Evolutionary conservation across 163 green algal species (phyloP), one percentile per base, ranked within the genome.

Genomic region (Scenedesmus sp.): DNA sequence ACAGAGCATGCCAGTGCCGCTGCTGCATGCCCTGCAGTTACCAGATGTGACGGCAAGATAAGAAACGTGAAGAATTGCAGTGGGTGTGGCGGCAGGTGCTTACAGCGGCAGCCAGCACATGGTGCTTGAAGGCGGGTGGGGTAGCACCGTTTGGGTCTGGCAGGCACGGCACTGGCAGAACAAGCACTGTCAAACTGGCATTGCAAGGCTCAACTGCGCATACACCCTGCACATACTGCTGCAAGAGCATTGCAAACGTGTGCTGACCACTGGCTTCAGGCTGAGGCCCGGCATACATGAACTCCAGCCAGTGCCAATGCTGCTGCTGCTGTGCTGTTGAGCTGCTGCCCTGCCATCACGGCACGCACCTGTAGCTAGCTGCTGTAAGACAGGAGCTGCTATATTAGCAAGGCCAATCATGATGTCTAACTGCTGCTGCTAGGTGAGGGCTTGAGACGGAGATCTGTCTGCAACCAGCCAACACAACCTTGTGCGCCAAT

Each of bases 21-120:
- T 51, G 72, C 72, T 46, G 72, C 72, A 81, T 81, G 72, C 16
- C 44, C 83, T 81, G 83, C 59, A 40, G 59, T 44, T 80, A 59
- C 40, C 3, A 49, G 13, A 51, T 26, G 33, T 2, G 37, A 46
- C 13, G n/a, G 35, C 35, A 81, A 6, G 12, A 13, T 2, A 9
- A 22, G 3, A 18, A 6, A 81, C 1, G 18, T 30, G 12, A 40
- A 49, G 35, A 0, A 30, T 51, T 35, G 3, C 26, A 5, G 7
- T 44, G n/a, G 20, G 7, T n/a, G 43, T 80, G n/a, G 0, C 20
- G 10, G n/a, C 68, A 44, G n/a, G 13, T 80, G 56, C 56, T 70
- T 56, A 56, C 49, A 40, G 30, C 33, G 30, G 7, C n/a, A 80
- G 33, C 37, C 56, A 65, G n/a, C 40, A 20, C 20, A 35, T 88